These are phyloP conservation scores for Leishmania mexicana DNA, from an alignment of 208 protist genomes.

Conservation along the genomic window DNA sequence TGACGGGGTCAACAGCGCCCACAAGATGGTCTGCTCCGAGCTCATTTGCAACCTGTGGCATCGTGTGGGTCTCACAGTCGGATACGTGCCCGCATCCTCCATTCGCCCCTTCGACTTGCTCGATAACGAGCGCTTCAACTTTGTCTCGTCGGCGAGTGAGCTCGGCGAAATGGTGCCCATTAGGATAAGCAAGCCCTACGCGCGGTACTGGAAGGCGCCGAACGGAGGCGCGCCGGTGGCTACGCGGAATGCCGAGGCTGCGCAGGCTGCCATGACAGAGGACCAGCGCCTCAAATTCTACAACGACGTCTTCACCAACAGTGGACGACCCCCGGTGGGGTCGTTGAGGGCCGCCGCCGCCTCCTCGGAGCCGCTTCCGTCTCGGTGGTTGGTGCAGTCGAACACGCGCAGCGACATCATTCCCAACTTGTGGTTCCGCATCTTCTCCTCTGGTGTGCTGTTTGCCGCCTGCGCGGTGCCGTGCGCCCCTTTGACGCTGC, in stretches of 20 bases:
- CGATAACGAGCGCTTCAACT: conserved; percentile 76
- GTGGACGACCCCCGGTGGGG: conserved; percentile 14
- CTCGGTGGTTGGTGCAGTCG: conserved; percentile 71
- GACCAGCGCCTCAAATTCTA: conserved; percentile 47
- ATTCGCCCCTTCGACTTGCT: conserved; percentile 83
- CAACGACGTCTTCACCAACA: conserved; percentile 24
- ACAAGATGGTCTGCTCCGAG: conserved; percentile 75
- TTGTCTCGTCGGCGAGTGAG: conserved; percentile 24
- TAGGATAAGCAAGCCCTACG: conserved; percentile 23
- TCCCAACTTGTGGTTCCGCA: conserved; percentile 43
- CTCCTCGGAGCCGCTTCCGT: conserved; percentile 26
- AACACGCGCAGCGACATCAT: conserved; percentile 38
- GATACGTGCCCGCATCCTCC: conserved; percentile 77
- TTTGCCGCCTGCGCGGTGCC: conserved; percentile 56
- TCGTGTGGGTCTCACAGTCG: conserved; percentile 49
- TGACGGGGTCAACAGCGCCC: conserved; percentile 64
- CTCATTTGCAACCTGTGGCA: conserved; percentile 82
- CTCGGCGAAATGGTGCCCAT: conserved; percentile 46
- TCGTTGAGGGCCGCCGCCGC: conserved; percentile 31
- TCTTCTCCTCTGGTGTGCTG: conserved; percentile 51
- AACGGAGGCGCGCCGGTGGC: background rate
- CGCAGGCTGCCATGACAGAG: conserved; percentile 20
- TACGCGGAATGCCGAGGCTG: background rate
- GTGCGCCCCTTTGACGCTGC: conserved; percentile 63
- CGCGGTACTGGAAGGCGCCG: conserved; percentile 18